phyloP scores from a whole-genome alignment of 495 filamentous ascomycete genomes.

The Penicillium salamii region DNA sequence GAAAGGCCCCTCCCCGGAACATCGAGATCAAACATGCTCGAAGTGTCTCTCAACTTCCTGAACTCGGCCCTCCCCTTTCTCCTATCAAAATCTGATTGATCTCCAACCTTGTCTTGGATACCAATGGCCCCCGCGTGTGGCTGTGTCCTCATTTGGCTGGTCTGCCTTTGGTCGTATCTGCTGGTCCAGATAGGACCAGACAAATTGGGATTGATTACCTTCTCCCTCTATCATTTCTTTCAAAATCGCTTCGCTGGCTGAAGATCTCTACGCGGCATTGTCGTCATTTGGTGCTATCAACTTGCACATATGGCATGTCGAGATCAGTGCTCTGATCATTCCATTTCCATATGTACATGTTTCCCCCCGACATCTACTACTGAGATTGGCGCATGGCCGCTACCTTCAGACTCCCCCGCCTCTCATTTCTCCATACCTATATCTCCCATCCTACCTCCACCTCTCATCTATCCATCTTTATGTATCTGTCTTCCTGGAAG shows the following conservation, averaged over 20 bases:
- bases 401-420: not conserved
- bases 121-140: not conserved
- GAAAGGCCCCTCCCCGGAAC: slow-evolving; percentile 38
- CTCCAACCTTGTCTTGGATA: not conserved
- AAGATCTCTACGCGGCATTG: slow-evolving; percentile 1
- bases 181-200: slow-evolving; percentile 6
- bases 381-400: slow-evolving; percentile 1
- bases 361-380: not conserved
- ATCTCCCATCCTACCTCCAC: not conserved
- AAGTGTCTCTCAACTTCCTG: slow-evolving; percentile 49
- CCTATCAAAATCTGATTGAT: slow-evolving; percentile 54
- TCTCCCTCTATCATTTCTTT: slow-evolving; percentile 3
- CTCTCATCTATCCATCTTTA: not conserved
- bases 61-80: slow-evolving; percentile 72
- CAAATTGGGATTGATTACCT: slow-evolving; percentile 7
- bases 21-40: slow-evolving; percentile 38
- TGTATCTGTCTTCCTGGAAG: slow-evolving; percentile 7
- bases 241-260: not conserved
- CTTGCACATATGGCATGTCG: slow-evolving; percentile 18
- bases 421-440: not conserved
- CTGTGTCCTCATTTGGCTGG: no score
- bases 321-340: slow-evolving; percentile 2
- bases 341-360: slow-evolving; percentile 5
- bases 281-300: slow-evolving; percentile 2
- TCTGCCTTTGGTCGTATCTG: slow-evolving; percentile 1